phyloP scores from a whole-genome alignment of 2,329 filamentous ascomycete species.

The Cordyceps fumosorosea region DNA sequence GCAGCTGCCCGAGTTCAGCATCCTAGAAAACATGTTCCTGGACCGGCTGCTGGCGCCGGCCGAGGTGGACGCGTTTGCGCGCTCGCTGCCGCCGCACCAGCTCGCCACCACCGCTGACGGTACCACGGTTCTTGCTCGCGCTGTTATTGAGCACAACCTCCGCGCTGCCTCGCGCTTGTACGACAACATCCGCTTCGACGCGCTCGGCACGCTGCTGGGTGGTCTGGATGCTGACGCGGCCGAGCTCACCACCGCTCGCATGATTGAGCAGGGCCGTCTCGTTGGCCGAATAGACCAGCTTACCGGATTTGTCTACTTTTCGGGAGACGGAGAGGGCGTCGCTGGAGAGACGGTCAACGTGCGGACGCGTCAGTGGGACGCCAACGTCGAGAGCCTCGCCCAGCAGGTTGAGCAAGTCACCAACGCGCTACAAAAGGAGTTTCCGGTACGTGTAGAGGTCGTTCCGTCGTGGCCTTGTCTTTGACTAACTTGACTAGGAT shows the following conservation, averaged over 20 bases:
- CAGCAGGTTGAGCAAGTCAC: slow-evolving; percentile 88
- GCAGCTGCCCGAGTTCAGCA: slow-evolving; percentile 71
- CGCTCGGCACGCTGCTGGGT: slow-evolving; percentile 70
- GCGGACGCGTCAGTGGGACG: slow-evolving; percentile 81
- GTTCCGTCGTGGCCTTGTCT: no score
- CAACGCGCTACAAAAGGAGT: slow-evolving; percentile 71
- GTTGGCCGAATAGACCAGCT: slow-evolving; percentile 92
- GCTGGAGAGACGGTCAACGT: slow-evolving; percentile 58
- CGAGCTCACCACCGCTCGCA: slow-evolving; percentile 84
- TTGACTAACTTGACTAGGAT: slow-evolving; percentile 30
- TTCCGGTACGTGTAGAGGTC: slow-evolving; percentile 49
- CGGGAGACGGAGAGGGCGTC: slow-evolving; percentile 58
- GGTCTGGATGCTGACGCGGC: slow-evolving; percentile 74
- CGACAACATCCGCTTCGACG: slow-evolving; percentile 68
- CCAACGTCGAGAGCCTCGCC: slow-evolving; percentile 75
- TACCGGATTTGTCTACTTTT: slow-evolving; percentile 80
- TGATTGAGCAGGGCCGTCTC: slow-evolving; percentile 92
- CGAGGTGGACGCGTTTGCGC: slow-evolving; percentile 84
- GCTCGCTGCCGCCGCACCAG: slow-evolving; percentile 77
- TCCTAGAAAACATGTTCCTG: slow-evolving; percentile 96
- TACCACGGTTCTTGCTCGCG: slow-evolving; percentile 85
- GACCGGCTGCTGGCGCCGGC: slow-evolving; percentile 72
- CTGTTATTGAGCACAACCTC: slow-evolving; percentile 93
- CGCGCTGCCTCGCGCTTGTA: slow-evolving; percentile 77
- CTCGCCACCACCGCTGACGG: slow-evolving; percentile 85